These are phyloP conservation scores for Epichloe brachyelytri DNA, from an alignment of 2,329 filamentous ascomycete species.

Conservation along the genomic window DNA sequence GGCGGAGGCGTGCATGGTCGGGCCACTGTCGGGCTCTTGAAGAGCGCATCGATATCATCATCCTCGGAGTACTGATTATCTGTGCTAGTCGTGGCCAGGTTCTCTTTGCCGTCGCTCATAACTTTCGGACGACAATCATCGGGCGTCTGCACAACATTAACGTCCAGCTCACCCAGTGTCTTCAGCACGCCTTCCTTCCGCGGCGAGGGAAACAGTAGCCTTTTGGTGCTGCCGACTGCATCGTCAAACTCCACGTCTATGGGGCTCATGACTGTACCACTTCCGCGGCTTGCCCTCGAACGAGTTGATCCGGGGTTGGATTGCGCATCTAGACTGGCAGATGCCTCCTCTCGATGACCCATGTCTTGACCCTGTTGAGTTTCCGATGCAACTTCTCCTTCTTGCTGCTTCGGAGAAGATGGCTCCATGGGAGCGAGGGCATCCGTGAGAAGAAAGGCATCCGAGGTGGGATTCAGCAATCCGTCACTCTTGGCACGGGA, in stretches of 20 bases:
- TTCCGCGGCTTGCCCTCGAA: slow-evolving; percentile 40
- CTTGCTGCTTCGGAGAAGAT: slow-evolving; percentile 18
- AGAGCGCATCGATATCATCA: slow-evolving; percentile 50
- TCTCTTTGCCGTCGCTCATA: slow-evolving; percentile 28
- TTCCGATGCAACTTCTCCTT: slow-evolving; percentile 10
- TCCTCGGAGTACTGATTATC: slow-evolving; percentile 21
- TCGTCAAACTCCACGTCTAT: slow-evolving; percentile 37
- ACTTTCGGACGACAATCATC: slow-evolving; percentile 21
- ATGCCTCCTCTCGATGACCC: background rate
- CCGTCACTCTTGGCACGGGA: slow-evolving; percentile 34
- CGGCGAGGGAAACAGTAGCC: slow-evolving; percentile 67
- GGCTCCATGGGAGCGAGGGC: slow-evolving; percentile 34
- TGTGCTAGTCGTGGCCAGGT: slow-evolving; percentile 18
- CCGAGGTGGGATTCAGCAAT: slow-evolving; percentile 35
- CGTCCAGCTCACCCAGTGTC: slow-evolving; percentile 43
- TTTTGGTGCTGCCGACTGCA: slow-evolving; percentile 44
- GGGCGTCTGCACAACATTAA: slow-evolving; percentile 37
- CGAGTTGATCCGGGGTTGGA: slow-evolving; percentile 33
- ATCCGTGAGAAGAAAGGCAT: slow-evolving; percentile 41
- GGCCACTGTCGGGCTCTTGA: slow-evolving; percentile 40
- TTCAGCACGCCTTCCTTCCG: slow-evolving; percentile 51
- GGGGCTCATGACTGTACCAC: slow-evolving; percentile 43
- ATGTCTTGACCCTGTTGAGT: background rate
- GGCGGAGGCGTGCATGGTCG: slow-evolving; percentile 41
- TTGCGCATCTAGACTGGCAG: slow-evolving; percentile 6